Evolutionary conservation across 108 stramenopile species (phyloP), one percentile per base, ranked within the genome.

Genomic region (Skeletonema menzelii): DNA sequence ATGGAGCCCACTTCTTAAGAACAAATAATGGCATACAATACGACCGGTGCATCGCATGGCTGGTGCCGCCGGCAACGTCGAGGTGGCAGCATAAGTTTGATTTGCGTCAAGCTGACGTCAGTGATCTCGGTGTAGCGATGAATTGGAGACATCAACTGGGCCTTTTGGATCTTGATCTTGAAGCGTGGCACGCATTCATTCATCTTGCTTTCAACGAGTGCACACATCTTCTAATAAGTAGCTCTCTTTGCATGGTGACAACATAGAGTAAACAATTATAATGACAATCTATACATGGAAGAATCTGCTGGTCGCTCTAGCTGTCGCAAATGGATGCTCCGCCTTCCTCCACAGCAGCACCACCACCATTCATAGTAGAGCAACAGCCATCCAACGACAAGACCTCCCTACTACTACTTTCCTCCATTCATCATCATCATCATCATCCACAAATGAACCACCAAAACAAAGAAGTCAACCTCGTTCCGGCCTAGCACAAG

Each of bases 401-500:
- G n/a, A 30, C 30, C 30, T 3, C 30, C 30, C 30, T 15, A 1
- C 14, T 1, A 40, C 14, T 30, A 30, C 30, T 7, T 32, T 42
- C 15, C 40, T 42, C 40, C 15, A 42, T 10, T 37, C 35, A 0
- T 37, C n/a, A n/a, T n/a, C n/a, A n/a, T n/a, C 40, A 42, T 5
- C 40, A 42, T 3, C 11, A 42, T 0, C 40, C 4, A 42, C 40
- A 42, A 3, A 42, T 4, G 0, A 32, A 32, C 31, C 31, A 42
- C 35, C 10, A 4, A 8, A 8, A 37, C n/a, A n/a, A n/a, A 42
- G 15, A 42, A 42, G 40, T 42, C 68, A 84, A 62, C 85, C 88
- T 11, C 69, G 91, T 19, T 84, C 76, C 19, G 91, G 91, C 14
- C 64, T 89, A 13, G 83, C 82, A 26, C 91, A 90, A 53, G 40